These are phyloP conservation scores for Aspergillus incahuasiensis DNA, from an alignment of 495 filamentous ascomycete genomes.

Conservation along the genomic window DNA sequence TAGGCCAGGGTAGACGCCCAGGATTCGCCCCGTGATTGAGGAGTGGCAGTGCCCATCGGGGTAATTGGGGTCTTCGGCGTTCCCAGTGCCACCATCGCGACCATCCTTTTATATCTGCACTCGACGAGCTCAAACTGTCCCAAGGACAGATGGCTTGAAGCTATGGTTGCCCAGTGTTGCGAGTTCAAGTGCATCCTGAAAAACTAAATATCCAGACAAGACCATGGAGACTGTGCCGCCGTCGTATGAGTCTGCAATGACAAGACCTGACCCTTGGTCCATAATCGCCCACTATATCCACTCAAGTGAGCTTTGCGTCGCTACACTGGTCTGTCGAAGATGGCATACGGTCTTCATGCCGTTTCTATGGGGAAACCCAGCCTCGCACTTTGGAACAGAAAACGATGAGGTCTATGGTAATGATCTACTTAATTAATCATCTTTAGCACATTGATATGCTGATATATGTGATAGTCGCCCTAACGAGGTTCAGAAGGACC, in stretches of 20 bases:
- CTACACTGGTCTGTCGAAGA: slow-evolving; percentile 51
- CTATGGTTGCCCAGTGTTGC: not conserved
- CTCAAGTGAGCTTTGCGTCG: slow-evolving; percentile 55
- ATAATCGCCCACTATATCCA: slow-evolving; percentile 58
- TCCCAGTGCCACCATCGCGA: not conserved
- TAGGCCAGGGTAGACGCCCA: slow-evolving; percentile 4
- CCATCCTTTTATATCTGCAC: not conserved
- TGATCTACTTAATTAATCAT: not conserved
- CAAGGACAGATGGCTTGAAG: not conserved
- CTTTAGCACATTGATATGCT: not conserved
- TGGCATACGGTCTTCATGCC: slow-evolving; percentile 60
- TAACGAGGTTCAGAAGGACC: slow-evolving; percentile 59
- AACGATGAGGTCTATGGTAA: slow-evolving; percentile 61
- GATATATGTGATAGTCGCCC: slow-evolving; percentile 43
- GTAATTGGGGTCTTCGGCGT: not conserved
- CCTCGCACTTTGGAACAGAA: slow-evolving; percentile 57
- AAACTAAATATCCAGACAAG: not conserved
- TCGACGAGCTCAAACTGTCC: not conserved
- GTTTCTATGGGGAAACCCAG: slow-evolving; percentile 63
- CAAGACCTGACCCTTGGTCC: slow-evolving; percentile 56
- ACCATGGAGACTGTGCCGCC: slow-evolving; percentile 53
- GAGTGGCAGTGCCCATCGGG: slow-evolving; percentile 12
- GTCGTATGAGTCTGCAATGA: slow-evolving; percentile 55
- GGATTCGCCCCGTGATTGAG: slow-evolving; percentile 10
- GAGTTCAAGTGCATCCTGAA: not conserved